Conservation (phyloP, 257 asterid species). For the Perilla frutescens region DNA sequence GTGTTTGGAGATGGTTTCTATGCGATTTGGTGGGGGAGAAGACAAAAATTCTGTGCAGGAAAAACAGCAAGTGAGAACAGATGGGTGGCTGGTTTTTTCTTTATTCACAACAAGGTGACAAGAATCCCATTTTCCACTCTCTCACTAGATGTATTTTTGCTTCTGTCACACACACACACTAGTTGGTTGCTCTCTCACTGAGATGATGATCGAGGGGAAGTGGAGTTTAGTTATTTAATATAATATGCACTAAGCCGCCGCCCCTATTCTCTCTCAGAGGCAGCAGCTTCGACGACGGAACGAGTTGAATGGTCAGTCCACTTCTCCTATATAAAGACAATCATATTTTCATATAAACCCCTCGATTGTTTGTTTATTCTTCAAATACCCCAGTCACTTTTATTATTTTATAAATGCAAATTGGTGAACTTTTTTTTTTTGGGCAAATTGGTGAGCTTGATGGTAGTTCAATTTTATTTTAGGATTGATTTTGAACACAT, state of each 20-base stretch:
- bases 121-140: constrained; percentile 42
- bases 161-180: constrained; percentile 10
- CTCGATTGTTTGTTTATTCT: not conserved
- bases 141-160: not conserved
- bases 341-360: constrained; percentile 38
- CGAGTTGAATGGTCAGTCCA: constrained; percentile 44
- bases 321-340: constrained; percentile 51
- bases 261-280: not conserved
- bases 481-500: too few relatives aligned
- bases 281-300: constrained; percentile 34
- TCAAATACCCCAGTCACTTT: constrained; percentile 18
- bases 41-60: constrained; percentile 29
- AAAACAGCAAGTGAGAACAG: not conserved
- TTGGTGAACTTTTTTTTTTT: too few relatives aligned
- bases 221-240: not conserved
- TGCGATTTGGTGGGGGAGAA: constrained; percentile 29
- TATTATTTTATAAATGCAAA: too few relatives aligned
- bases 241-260: constrained; percentile 34
- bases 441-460: too few relatives aligned
- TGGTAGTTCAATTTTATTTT: too few relatives aligned
- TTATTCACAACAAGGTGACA: constrained; percentile 51
- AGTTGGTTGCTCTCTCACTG: too few relatives aligned
- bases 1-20: constrained; percentile 3
- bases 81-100: too few relatives aligned
- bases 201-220: constrained; percentile 29